These are phyloP conservation scores for Syncephalastrum contaminatum DNA, from an alignment of 371 early-diverging fungal species.

Conservation along the genomic window DNA sequence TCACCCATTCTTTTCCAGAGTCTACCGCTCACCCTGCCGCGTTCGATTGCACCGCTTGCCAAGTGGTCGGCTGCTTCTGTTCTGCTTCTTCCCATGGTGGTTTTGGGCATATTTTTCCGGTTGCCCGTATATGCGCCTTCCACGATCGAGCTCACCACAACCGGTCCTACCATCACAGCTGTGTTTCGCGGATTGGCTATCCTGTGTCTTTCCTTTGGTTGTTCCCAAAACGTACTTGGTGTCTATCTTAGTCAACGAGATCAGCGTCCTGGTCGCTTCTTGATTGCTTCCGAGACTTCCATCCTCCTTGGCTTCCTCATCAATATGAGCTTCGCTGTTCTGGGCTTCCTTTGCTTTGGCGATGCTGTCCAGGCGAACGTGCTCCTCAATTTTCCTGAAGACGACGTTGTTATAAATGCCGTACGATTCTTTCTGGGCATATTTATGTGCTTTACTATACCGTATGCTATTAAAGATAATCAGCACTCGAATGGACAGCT, in stretches of 20 bases:
- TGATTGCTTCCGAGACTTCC: slow-evolving; percentile 33
- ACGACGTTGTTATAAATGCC: slow-evolving; percentile 45
- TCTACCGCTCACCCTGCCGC: slow-evolving; percentile 45
- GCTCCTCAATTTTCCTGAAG: slow-evolving; percentile 49
- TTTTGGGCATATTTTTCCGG: slow-evolving; percentile 42
- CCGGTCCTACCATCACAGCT: slow-evolving; percentile 11
- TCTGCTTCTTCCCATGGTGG: slow-evolving; percentile 38
- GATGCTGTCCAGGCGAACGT: slow-evolving; percentile 46
- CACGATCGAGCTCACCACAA: slow-evolving; percentile 37
- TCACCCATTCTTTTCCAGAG: slow-evolving; percentile 21
- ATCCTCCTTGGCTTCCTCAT: slow-evolving; percentile 37
- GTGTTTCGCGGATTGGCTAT: slow-evolving; percentile 48
- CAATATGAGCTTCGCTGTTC: slow-evolving; percentile 52
- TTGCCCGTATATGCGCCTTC: slow-evolving; percentile 46
- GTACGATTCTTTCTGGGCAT: slow-evolving; percentile 46
- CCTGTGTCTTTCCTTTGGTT: slow-evolving; percentile 53
- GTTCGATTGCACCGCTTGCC: slow-evolving; percentile 50
- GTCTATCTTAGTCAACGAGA: slow-evolving; percentile 39
- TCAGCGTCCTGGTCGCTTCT: slow-evolving; percentile 40
- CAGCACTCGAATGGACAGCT: background rate
- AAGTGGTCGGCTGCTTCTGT: slow-evolving; percentile 49
- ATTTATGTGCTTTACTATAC: slow-evolving; percentile 50
- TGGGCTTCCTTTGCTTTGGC: slow-evolving; percentile 56
- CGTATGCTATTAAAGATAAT: slow-evolving; percentile 25
- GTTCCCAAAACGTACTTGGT: slow-evolving; percentile 51